These are phyloP conservation scores for Lolium rigidum DNA, from an alignment of 176 grass and related monocot genomes.

Conservation along the genomic window DNA sequence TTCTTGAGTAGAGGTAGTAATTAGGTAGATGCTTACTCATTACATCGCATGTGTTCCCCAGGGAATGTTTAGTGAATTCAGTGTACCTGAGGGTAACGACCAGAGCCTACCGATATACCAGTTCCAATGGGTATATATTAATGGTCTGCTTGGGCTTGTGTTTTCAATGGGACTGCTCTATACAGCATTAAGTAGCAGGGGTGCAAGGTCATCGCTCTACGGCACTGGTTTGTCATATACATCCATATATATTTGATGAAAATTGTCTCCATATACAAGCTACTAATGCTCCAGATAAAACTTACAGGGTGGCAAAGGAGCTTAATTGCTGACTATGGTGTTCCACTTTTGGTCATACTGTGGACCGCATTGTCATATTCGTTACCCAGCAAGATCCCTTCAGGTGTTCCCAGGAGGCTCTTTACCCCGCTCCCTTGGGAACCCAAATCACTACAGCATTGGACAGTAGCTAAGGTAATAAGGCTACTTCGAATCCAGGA, in stretches of 20 bases:
- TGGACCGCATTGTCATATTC: slow-evolving; percentile 83
- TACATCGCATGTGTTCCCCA: slow-evolving; percentile 34
- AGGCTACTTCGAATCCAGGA: slow-evolving; percentile 5
- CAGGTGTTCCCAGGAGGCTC: slow-evolving; percentile 74
- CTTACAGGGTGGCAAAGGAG: slow-evolving; percentile 77
- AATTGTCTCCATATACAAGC: slow-evolving; percentile 8
- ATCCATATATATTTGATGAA: slow-evolving; percentile 30
- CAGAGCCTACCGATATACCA: slow-evolving; percentile 46
- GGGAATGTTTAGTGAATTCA: slow-evolving; percentile 83
- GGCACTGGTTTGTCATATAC: slow-evolving; percentile 68
- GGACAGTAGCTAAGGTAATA: slow-evolving; percentile 74
- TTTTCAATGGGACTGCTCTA: slow-evolving; percentile 77
- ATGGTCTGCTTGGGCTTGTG: slow-evolving; percentile 74
- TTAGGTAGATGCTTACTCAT: slow-evolving; percentile 27
- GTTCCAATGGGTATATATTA: slow-evolving; percentile 81
- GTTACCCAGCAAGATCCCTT: slow-evolving; percentile 65
- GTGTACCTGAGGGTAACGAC: slow-evolving; percentile 62
- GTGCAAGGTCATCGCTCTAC: slow-evolving; percentile 67
- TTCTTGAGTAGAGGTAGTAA: not conserved
- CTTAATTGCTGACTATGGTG: slow-evolving; percentile 88
- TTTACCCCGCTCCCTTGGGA: slow-evolving; percentile 84
- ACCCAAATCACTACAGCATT: slow-evolving; percentile 67
- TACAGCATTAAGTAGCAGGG: slow-evolving; percentile 56
- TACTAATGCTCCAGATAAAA: slow-evolving; percentile 37
- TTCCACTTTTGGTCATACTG: slow-evolving; percentile 79